These are phyloP conservation scores for Colletotrichum noveboracense DNA, from an alignment of 2,329 filamentous ascomycete species.

Conservation along the genomic window DNA sequence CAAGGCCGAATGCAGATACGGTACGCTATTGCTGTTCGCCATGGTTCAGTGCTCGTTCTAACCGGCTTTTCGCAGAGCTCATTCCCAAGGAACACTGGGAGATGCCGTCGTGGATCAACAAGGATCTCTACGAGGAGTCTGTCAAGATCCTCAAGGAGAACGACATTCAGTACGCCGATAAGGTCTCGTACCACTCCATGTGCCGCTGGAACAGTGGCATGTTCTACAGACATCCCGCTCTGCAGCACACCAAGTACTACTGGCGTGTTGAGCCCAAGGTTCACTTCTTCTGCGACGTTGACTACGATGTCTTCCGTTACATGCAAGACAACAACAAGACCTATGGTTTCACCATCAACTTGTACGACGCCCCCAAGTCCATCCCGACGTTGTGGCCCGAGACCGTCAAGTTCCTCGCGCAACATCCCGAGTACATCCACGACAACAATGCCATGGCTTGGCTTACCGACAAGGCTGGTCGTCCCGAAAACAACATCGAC, in stretches of 20 bases:
- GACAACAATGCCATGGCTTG: conserved; percentile 86
- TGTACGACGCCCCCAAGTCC: conserved; percentile 89
- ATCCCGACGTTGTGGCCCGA: conserved; percentile 95
- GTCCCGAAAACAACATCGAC: conserved; percentile 79
- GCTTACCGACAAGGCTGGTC: conserved; percentile 78
- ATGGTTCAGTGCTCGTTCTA: background rate
- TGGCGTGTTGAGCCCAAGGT: conserved; percentile 99
- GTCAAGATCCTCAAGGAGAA: conserved; percentile 82
- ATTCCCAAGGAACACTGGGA: conserved; percentile 98
- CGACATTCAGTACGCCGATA: conserved; percentile 87
- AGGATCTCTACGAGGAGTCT: conserved; percentile 84
- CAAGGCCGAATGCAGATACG: conserved; percentile 86
- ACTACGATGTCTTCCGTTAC: conserved; percentile 98
- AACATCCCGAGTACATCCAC: conserved; percentile 82
- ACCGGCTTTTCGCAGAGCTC: conserved; percentile 60
- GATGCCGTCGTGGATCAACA: conserved; percentile 89
- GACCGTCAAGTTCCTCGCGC: conserved; percentile 85
- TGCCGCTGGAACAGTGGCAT: conserved; percentile 98
- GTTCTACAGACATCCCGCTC: conserved; percentile 95
- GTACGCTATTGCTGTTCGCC: conserved; percentile 50
- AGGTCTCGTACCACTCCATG: conserved; percentile 97
- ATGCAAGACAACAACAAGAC: conserved; percentile 99
- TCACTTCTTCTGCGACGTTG: conserved; percentile 98
- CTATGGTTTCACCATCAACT: conserved; percentile 97
- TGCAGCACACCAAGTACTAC: conserved; percentile 86